Base-by-base conservation (phyloP, 257 asterid species). In the Solanum microdontum region DNA sequence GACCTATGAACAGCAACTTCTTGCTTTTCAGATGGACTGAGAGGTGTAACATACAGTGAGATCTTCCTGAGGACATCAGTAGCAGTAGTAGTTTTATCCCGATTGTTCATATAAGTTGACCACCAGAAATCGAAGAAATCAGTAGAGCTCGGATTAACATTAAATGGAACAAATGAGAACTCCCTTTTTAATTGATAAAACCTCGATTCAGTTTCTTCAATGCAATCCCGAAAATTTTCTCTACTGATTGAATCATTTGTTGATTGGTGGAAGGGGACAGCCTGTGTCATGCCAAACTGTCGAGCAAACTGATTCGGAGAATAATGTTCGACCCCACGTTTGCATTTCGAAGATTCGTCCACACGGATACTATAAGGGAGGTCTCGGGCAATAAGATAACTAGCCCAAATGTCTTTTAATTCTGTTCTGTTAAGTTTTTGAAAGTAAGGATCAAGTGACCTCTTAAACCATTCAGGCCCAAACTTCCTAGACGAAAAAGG, bases 391-490 rank as follows among this genome's bases (percentile, higher is more conserved):
- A 74, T 75, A 51, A 86, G 76, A 39, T 86, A 86, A 55, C 84
- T 73, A 19, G 84, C 76, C 88, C 88, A 86, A 36, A 86, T 74
- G 34, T 55, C 75, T 51, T 32, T 86, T 36, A 86, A 14, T 34
- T 86, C 84, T n/a, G 68, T 74, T 36, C 84, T 45, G 8, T 51
- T 64, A 17, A 74, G 84, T n/a, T 74, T 74, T 13, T 48, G 88
- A n/a, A 75, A 74, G 83, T 13, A 23, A 26, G 88, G 88, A 75
- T 86, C 85, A 13, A 86, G 58, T n/a, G 88, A 86, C 76, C 60
- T 34, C 64, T 86, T 86, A 36, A 86, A 86, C 88, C 88, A 86
- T 69, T 75, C 88, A 62, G 88, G 88, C 0, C 88, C 88, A 75
- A 33, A 86, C 10, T 77, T 75, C 36, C 75, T 17, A 2, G 39